Percentiles rank a stretch among this genome's conserved stretches.
Conservation (phyloP, 2,329 filamentous ascomycete species). For the Cladophialophora bantiana region DNA sequence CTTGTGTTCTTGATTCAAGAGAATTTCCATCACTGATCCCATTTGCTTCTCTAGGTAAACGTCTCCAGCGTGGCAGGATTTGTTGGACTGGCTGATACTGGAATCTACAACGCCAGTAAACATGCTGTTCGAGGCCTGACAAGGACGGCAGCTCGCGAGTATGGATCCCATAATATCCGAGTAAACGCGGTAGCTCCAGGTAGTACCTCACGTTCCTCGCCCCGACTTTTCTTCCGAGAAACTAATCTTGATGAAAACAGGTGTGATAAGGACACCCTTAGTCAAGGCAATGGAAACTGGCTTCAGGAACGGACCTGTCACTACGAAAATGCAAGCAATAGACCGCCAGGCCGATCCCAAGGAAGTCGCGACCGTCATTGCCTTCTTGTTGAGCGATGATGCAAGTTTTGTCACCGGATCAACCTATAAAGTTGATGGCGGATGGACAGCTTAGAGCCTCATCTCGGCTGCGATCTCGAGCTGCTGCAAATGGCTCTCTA, state of each 20-base stretch:
- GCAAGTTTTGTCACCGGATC: conserved; percentile 56
- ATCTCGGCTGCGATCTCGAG: not conserved
- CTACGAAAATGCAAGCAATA: conserved; percentile 35
- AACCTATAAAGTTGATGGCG: conserved; percentile 57
- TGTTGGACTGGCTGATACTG: conserved; percentile 46
- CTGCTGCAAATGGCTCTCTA: no score
- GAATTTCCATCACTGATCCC: not conserved
- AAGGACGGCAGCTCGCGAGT: conserved; percentile 48
- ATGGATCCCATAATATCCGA: conserved; percentile 19
- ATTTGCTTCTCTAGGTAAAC: conserved; percentile 4
- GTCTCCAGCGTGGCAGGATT: conserved; percentile 39
- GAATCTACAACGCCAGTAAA: conserved; percentile 53
- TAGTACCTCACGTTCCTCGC: not conserved
- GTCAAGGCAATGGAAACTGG: conserved; percentile 1
- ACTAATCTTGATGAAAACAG: not conserved
- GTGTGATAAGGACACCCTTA: conserved; percentile 18
- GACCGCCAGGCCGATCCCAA: conserved; percentile 45
- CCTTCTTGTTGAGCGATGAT: conserved; percentile 56
- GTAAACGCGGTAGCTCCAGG: conserved; percentile 23
- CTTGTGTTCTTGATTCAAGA: not conserved
- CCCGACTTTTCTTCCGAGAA: not conserved
- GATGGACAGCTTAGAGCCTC: conserved; percentile 44
- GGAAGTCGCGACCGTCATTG: conserved; percentile 52
- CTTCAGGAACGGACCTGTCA: not conserved
- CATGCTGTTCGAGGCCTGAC: conserved; percentile 54